Conservation (phyloP, 768 basidiomycete genomes). For the Suillus ampliporus region DNA sequence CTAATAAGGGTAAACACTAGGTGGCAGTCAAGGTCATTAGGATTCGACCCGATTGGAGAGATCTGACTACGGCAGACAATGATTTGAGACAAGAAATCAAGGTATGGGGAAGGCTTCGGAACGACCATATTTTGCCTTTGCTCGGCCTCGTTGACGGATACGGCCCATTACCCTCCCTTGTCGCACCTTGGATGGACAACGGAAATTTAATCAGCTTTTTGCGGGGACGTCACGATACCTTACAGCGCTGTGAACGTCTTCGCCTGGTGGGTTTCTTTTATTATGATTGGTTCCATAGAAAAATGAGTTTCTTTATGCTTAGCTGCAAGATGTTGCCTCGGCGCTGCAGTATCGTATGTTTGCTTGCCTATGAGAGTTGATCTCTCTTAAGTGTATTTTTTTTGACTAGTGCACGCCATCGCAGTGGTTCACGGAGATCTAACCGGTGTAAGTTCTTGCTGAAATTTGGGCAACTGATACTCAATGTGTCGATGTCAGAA, state of each 20-base stretch:
- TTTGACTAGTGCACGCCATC: slow-evolving; percentile 12
- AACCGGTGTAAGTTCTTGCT: slow-evolving; percentile 8
- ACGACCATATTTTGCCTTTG: slow-evolving; percentile 44
- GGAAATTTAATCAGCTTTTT: slow-evolving; percentile 46
- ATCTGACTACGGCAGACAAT: neutral
- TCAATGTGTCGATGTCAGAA: neutral
- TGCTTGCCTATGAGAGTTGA: neutral
- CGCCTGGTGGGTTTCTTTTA: slow-evolving; percentile 34
- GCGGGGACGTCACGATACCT: slow-evolving; percentile 40
- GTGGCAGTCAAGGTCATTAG: slow-evolving; percentile 10
- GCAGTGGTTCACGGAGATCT: slow-evolving; percentile 15
- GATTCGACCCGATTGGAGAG: neutral
- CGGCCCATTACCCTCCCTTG: slow-evolving; percentile 41
- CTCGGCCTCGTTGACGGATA: slow-evolving; percentile 43
- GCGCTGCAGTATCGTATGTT: slow-evolving; percentile 45
- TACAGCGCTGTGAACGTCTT: slow-evolving; percentile 43
- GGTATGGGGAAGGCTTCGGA: slow-evolving; percentile 44
- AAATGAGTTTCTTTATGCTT: neutral
- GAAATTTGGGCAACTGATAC: neutral
- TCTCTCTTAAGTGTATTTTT: neutral
- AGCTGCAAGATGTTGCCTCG: slow-evolving; percentile 47
- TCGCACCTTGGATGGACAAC: slow-evolving; percentile 48
- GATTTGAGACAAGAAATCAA: slow-evolving; percentile 42
- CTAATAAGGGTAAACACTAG: neutral
- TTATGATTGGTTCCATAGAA: neutral